Evolutionary conservation across 352 stramenopile species (phyloP), one percentile per base, ranked within the genome.

Genomic region (Pythium angustatum): DNA sequence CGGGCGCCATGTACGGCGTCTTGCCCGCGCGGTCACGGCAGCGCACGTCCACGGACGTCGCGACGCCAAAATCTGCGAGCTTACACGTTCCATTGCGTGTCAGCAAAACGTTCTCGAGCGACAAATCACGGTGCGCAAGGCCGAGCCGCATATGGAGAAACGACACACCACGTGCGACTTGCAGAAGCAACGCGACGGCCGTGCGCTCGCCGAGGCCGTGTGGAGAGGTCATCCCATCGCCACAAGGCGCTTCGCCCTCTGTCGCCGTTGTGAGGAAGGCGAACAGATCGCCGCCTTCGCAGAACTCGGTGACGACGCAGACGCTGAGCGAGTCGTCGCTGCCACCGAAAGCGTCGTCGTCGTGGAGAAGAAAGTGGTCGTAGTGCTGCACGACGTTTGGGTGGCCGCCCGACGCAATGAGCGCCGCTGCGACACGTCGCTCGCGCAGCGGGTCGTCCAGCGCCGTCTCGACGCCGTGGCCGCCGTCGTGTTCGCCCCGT

Each of bases 251-350:
- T n/a, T n/a, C n/a, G n/a, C n/a, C n/a, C n/a, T n/a, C 2, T 31
- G 5, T 43, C 1, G 49, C 41, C 8, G 38, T 19, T 0, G 21
- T 27, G 10, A 59, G 22, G 26, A 59, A 45, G 24, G 62, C 7
- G 38, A 66, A 76, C 26, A 75, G 57, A 28, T 75, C 68, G 44
- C 68, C 68, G n/a, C 45, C 54, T 2, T 28, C 26, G 31, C 68
- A 75, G 59, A 64, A 75, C 51, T 75, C 68, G 47, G 44, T 72
- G 2, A 72, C 55, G 30, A 76, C 47, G 47, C 63, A 65, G 15
- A 68, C 36, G n/a, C n/a, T n/a, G 21, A 27, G 44, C 31, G 51
- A 45, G 21, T 60, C 36, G 24, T 5, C 52, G 17, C 15, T 22
- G 38, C 22, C 38, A 11, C 9, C 1, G 14, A 7, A 19, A 7